Conservation (phyloP, 257 asterid species). For the Plantago ovata region DNA sequence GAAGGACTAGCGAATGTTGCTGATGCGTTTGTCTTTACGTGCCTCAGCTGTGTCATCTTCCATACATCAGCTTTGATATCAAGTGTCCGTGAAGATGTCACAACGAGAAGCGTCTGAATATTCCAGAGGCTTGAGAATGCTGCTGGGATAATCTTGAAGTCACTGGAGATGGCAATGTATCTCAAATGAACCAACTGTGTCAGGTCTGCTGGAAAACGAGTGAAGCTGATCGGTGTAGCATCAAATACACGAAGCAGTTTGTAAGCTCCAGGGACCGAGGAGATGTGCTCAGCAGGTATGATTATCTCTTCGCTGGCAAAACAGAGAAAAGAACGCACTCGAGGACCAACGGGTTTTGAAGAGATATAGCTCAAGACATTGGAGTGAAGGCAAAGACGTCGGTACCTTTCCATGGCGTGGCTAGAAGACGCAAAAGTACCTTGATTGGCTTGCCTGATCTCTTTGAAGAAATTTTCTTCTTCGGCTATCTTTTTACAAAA, state of each 20-base stretch:
- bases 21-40: background rate
- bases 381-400: slow-evolving; percentile 24
- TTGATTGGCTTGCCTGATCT: slow-evolving; percentile 1
- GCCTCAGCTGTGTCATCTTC: slow-evolving; percentile 28
- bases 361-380: background rate
- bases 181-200: slow-evolving; percentile 20
- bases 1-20: background rate
- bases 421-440: background rate
- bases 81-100: slow-evolving; percentile 11
- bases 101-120: slow-evolving; percentile 22
- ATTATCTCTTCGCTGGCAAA: background rate
- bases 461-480: slow-evolving; percentile 12
- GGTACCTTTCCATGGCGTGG: background rate
- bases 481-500: slow-evolving; percentile 14
- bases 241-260: slow-evolving; percentile 22
- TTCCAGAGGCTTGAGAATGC: slow-evolving; percentile 21
- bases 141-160: slow-evolving; percentile 9
- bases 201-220: slow-evolving; percentile 10
- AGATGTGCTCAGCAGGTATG: background rate
- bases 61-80: slow-evolving; percentile 17
- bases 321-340: slow-evolving; percentile 25
- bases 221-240: slow-evolving; percentile 13
- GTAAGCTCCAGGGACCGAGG: slow-evolving; percentile 15
- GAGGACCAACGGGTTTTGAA: slow-evolving; percentile 11
- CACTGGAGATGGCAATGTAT: slow-evolving; percentile 18